A percentile compares a stretch with the other conserved stretches of the same genome.
These are phyloP conservation scores for Rostrohypoxylon terebratum DNA, from an alignment of 495 filamentous ascomycete genomes.

Conservation along the genomic window DNA sequence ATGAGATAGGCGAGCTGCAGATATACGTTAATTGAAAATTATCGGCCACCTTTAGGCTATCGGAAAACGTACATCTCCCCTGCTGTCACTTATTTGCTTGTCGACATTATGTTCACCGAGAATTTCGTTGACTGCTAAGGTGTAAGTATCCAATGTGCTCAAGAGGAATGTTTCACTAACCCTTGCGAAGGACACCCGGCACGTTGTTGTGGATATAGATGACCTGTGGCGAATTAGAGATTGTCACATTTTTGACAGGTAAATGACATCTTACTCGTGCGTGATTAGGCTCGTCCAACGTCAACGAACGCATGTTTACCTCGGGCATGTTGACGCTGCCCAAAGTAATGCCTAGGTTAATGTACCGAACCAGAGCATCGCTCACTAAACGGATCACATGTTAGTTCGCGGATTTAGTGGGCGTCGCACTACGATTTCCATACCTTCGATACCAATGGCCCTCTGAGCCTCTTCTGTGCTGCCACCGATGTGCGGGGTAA, in stretches of 20 bases:
- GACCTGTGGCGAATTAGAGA: conserved; percentile 61
- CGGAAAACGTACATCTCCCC: conserved; percentile 76
- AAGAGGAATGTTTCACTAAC: conserved; percentile 52
- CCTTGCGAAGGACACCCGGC: conserved; percentile 90
- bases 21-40: conserved; percentile 31
- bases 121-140: conserved; percentile 81
- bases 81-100: conserved; percentile 96
- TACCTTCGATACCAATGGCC: conserved; percentile 89
- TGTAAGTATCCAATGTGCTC: conserved; percentile 24
- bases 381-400: conserved; percentile 63
- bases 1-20: conserved; percentile 88
- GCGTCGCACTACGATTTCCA: neutral
- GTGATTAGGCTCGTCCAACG: conserved; percentile 86
- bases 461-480: conserved; percentile 98
- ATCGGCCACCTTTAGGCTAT: neutral
- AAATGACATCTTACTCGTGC: conserved; percentile 70
- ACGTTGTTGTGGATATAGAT: conserved; percentile 97
- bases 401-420: conserved; percentile 15
- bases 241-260: neutral
- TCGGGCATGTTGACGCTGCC: conserved; percentile 97
- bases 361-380: conserved; percentile 87
- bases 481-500: conserved; percentile 96
- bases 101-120: conserved; percentile 96
- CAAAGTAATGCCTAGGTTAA: conserved; percentile 89
- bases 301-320: conserved; percentile 85